Base-by-base conservation (phyloP, 331 rosid species). In the Prunus yedoensis region DNA sequence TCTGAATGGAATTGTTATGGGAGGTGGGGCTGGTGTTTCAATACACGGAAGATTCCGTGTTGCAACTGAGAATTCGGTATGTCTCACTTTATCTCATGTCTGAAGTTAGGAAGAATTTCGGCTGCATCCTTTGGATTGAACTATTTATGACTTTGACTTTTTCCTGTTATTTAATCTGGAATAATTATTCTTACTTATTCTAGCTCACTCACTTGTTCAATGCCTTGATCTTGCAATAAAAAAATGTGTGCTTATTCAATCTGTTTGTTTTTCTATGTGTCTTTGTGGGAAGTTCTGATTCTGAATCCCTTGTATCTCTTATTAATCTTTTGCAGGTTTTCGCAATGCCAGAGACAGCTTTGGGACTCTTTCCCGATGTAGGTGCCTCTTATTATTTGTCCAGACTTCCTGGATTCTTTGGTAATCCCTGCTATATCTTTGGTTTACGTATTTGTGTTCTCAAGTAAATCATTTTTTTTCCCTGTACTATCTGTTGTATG, bases 21-120 rank as follows among this genome's bases (percentile, higher is more conserved):
- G 99, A 78, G 99, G 99, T 85, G 97, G 99, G n/a, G 97, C 97
- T 25, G 97, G 99, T 58, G 91, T 78, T 87, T 92, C 99, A 73
- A 78, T 92, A 25, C 99, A 94, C 74, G 97, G 99, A 71, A 92
- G 94, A 88, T 92, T 90, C 80, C 80, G 94, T 61, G 87, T 94
- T 57, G 97, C 87, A 68, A 90, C 97, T 25, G 97, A 92, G 84
- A 94, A 90, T 59, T 82, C 99, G 66, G 99, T 94, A 90, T 9
- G 77, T 79, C 23, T 45, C 35, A 63, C 62, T 45, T 60, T 28
- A 30, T 73, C 35, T 78, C 32, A 50, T n/a, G 20, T 27, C 68
- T 70, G 49, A 80, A 68, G 58, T 61, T 60, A 32, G 10, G 58
- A 12, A 30, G 68, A 58, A 41, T 45, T 72, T 45, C 10, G 38